Conservation (phyloP, 345 rosid species). For the Arabis alpina region DNA sequence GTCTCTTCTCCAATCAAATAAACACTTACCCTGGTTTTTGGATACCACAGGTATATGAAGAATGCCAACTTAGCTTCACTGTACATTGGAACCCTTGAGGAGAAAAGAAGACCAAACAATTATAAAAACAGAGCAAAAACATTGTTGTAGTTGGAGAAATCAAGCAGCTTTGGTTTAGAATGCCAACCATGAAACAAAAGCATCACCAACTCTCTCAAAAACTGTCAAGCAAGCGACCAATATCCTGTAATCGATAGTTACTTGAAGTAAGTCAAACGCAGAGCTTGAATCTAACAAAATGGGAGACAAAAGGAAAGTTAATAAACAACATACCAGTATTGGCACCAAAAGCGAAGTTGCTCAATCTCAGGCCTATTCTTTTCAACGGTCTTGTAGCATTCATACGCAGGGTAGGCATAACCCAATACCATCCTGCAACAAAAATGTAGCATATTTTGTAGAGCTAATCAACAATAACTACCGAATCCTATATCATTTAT, state of each 20-base stretch:
- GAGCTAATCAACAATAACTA: conserved; percentile 1
- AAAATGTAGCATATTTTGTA: neutral
- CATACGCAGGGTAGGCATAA: conserved; percentile 79
- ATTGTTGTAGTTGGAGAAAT: neutral
- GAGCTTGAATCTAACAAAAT: neutral
- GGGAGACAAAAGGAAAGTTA: neutral
- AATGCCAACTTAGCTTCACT: conserved; percentile 82
- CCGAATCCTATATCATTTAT: neutral
- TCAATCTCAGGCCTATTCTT: conserved; percentile 53
- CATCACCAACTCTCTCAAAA: conserved; percentile 73
- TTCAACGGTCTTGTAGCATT: conserved; percentile 76
- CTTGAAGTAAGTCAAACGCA: neutral
- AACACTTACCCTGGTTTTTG: conserved; percentile 65
- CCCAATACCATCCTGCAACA: conserved; percentile 65
- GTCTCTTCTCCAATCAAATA: neutral
- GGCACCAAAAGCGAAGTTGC: conserved; percentile 82
- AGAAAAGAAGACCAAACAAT: conserved; percentile 32
- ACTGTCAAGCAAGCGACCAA: conserved; percentile 71
- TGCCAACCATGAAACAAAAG: conserved; percentile 68
- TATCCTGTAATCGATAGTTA: conserved; percentile 55
- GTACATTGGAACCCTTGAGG: conserved; percentile 76
- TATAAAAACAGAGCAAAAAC: neutral
- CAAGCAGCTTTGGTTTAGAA: conserved; percentile 2
- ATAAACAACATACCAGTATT: conserved; percentile 62
- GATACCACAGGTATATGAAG: conserved; percentile 77